Evolutionary conservation across 352 stramenopile genomes (phyloP).

Genomic region (Phytopythium montanum): DNA sequence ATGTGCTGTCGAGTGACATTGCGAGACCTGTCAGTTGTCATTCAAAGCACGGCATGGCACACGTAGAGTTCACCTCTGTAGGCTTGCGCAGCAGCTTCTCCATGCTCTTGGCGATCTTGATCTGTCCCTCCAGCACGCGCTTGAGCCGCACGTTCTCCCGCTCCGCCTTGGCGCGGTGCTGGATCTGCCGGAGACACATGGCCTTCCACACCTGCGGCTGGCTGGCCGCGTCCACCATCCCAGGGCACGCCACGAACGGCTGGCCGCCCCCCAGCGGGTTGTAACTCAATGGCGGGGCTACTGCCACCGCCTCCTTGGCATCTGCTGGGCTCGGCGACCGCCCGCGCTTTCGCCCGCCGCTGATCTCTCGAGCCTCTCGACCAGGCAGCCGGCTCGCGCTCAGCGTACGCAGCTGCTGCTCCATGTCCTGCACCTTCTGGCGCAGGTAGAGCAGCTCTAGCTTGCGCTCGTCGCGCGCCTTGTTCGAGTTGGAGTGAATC

Average conservation of each 20-base stretch:
- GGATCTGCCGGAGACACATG: slow-evolving; percentile 23
- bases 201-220: slow-evolving; percentile 27
- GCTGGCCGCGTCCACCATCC: neutral
- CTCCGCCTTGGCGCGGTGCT: slow-evolving; percentile 26
- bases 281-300: neutral
- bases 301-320: neutral
- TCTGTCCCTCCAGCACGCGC: slow-evolving; percentile 28
- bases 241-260: neutral
- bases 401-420: slow-evolving; percentile 28
- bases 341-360: neutral
- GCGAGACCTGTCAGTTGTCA: neutral
- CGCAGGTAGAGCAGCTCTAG: slow-evolving; percentile 38
- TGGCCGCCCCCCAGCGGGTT: neutral
- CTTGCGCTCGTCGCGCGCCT: slow-evolving; percentile 20
- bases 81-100: slow-evolving; percentile 30
- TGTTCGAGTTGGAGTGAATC: slow-evolving; percentile 26
- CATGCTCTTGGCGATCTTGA: slow-evolving; percentile 38
- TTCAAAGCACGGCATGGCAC: neutral
- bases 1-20: neutral
- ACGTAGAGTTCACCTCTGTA: slow-evolving; percentile 17
- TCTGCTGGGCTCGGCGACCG: neutral
- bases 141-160: slow-evolving; percentile 32
- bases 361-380: no score
- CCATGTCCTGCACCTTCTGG: slow-evolving; percentile 34
- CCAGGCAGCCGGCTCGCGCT: slow-evolving; percentile 13